A percentile compares a stretch with the other conserved stretches of the same genome.
Evolutionary conservation across 345 rosid genomes (phyloP).

Genomic region (Cardamine resedifolia): DNA sequence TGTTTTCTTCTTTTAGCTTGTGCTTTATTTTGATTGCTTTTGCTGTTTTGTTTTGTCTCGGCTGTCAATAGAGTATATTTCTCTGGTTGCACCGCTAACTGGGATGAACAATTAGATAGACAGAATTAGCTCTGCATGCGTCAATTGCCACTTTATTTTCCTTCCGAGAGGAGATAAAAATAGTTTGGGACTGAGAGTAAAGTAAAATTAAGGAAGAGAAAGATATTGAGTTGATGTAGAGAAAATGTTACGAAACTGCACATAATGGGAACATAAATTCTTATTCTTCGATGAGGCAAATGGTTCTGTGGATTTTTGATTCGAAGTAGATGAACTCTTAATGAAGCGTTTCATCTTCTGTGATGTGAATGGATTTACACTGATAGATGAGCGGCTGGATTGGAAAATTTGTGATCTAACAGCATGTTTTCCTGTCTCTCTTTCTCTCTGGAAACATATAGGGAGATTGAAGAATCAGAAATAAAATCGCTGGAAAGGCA

Average conservation of each 20-base stretch:
- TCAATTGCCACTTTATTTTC: constrained; percentile 1
- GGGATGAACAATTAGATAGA: background rate
- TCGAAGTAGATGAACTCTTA: background rate
- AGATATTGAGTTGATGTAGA: background rate
- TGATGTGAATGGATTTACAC: constrained; percentile 18
- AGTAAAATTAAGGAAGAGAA: background rate
- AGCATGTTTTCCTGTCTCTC: constrained; percentile 10
- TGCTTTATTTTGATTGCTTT: constrained; percentile 3
- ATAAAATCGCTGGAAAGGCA: constrained; percentile 90
- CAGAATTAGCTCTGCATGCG: constrained; percentile 2
- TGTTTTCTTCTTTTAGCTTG: background rate
- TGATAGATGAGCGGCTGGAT: constrained; percentile 11
- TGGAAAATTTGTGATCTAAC: background rate
- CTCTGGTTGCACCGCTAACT: background rate
- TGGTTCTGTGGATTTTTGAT: constrained; percentile 1
- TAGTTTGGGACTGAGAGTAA: background rate
- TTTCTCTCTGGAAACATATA: constrained; percentile 33
- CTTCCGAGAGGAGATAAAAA: background rate
- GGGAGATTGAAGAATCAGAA: constrained; percentile 93
- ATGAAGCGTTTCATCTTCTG: constrained; percentile 11
- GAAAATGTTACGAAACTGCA: background rate
- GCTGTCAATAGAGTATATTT: background rate
- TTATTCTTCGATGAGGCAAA: background rate
- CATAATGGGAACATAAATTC: constrained; percentile 3
- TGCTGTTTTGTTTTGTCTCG: constrained; percentile 5